These are phyloP conservation scores for Diutina rugosa DNA, from an alignment of 1,139 yeast genomes.

Conservation along the genomic window DNA sequence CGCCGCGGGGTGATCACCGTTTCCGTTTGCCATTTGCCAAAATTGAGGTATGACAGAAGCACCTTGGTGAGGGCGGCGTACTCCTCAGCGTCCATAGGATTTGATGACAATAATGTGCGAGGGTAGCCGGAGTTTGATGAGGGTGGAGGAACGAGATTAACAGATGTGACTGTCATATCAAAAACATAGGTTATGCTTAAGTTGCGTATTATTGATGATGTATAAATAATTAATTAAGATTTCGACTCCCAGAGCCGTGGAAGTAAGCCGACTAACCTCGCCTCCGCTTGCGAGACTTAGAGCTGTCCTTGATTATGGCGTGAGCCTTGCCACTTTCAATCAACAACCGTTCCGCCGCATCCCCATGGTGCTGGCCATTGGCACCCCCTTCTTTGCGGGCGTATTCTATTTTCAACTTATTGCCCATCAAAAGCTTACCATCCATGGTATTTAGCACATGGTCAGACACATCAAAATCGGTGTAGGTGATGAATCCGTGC, in stretches of 20 bases:
- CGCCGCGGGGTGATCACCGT: conserved; percentile 22
- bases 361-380: conserved; percentile 50
- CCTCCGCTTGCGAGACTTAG: not conserved
- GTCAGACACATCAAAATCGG: conserved; percentile 59
- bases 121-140: too few species aligned
- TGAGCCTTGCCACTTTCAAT: conserved; percentile 52
- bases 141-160: too few species aligned
- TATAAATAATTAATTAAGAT: not conserved
- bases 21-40: conserved; percentile 21
- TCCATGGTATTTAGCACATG: conserved; percentile 58
- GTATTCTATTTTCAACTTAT: conserved; percentile 47
- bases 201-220: not conserved
- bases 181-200: too few species aligned
- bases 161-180: too few species aligned
- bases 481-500: conserved; percentile 49
- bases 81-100: conserved; percentile 13
- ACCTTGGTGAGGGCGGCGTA: conserved; percentile 25
- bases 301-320: not conserved
- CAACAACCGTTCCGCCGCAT: conserved; percentile 56
- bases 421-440: conserved; percentile 58
- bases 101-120: too few species aligned
- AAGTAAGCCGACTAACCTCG: not conserved
- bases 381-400: conserved; percentile 57
- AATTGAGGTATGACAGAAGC: conserved; percentile 23
- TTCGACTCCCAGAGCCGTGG: not conserved